Conservation (phyloP, 176 grass and related monocot genomes). For the Calamus simplicifolius region DNA sequence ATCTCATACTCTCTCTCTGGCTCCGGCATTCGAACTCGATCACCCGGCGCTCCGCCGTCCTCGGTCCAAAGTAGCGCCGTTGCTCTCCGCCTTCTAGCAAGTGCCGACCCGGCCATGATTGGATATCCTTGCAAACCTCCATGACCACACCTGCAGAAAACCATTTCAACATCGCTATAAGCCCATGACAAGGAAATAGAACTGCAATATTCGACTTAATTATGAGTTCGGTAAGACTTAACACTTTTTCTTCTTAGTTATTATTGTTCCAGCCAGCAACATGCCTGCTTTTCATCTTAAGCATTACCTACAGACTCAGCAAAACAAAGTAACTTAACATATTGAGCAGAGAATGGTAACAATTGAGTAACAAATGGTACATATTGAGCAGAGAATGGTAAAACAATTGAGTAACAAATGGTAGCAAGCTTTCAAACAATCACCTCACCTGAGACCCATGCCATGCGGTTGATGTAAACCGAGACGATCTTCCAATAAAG, state of each 20-base stretch:
- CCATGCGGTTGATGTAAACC: slow-evolving; percentile 65
- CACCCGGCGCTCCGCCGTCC: slow-evolving; percentile 71
- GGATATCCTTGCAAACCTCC: slow-evolving; percentile 76
- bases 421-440: no score
- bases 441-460: slow-evolving; percentile 47
- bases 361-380: no score
- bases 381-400: no score
- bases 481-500: slow-evolving; percentile 91
- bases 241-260: slow-evolving; percentile 99
- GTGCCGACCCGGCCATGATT: slow-evolving; percentile 83
- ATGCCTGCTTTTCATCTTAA: slow-evolving; percentile 95
- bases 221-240: slow-evolving; percentile 4
- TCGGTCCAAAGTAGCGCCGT: slow-evolving; percentile 79
- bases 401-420: no score
- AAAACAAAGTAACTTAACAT: background rate
- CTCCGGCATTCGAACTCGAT: slow-evolving; percentile 90
- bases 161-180: no score
- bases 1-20: slow-evolving; percentile 50
- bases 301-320: slow-evolving; percentile 44
- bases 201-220: no score
- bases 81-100: slow-evolving; percentile 65
- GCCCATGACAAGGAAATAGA: no score
- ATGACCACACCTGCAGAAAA: slow-evolving; percentile 48
- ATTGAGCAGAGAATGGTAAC: no score
- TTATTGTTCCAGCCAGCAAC: slow-evolving; percentile 65